Evolutionary conservation across 2,329 filamentous ascomycete genomes (phyloP), one percentile per base, ranked within the genome.

Genomic region (Phialocephala sp.): DNA sequence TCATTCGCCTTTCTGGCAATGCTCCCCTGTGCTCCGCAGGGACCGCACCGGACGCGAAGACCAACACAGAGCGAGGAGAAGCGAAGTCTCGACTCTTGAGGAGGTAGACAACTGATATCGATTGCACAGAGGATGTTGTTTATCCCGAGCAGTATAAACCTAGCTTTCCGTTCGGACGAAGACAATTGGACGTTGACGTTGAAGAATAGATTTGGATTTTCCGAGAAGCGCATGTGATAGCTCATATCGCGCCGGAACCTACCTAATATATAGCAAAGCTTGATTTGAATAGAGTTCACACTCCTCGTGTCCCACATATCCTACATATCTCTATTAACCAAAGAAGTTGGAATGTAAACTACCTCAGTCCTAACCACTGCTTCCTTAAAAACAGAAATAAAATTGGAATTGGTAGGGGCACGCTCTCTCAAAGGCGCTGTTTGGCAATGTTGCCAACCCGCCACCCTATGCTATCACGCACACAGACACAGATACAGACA

Each of bases 11-110:
- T 32, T 32, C 27, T 32, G 27, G 27, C 11, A 37, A 37, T 50
- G 15, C 43, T 59, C 62, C 62, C 67, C 60, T 66, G 62, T 62
- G 55, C n/a, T 43, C 14, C 35, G 37, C 60, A 41, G 24, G 35
- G 43, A 18, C 43, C 12, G 20, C 12, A 41, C 36, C 32, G 36
- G 62, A 37, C 18, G 20, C 37, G 8, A 58, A 24, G 5, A 32
- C 27, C 27, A 32, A 32, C 27, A 6, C 27, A 32, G 27, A 32
- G 27, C 27, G 6, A 6, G 6, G 27, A 3, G 27, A 32, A 6
- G 27, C 3, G 27, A 32, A 32, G 27, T 32, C 27, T 32, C 15
- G 52, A 22, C 32, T 35, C 24, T 35, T 35, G 55, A 37, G 36
- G 55, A n/a, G 32, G 6, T 3, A 32, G 27, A 32, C n/a, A n/a